Evolutionary conservation across 192 early-diverging fungal genomes (phyloP), one percentile per base, ranked within the genome.

Genomic region (Coemansia sp.): DNA sequence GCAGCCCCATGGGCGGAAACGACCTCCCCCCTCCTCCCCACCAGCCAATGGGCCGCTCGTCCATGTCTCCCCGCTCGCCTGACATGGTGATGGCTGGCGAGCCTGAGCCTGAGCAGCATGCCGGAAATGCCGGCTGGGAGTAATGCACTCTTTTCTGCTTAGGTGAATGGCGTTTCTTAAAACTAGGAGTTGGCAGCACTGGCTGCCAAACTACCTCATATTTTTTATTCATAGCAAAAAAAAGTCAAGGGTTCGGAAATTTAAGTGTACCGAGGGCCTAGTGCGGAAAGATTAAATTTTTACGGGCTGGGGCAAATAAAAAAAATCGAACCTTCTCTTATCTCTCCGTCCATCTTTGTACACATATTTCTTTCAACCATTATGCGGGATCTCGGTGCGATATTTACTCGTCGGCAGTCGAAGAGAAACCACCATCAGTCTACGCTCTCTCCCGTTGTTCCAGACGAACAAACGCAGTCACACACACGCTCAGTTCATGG

Each of bases 31-130:
- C 68, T 10, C 77, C 77, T 33, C 51, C 51, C 11, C 51, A 54
- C 51, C 51, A 54, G 44, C 71, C 77, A 69, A 66, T 75, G 68
- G 60, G 74, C 65, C 78, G 80, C 70, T 68, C 72, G 61, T 57
- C 64, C 36, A 64, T 77, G 79, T 72, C 85, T 76, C 67, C 80
- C 50, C 85, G 77, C 56, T 83, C 84, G 45, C 60, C 77, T 64
- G 74, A 82, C 19, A 42, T 71, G 64, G 46, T 41, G 35, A 53
- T 56, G 34, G 66, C 56, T 21, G 57, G 44, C 21, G 66, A 69
- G 67, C 77, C 66, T 7, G 27, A 42, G 46, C 66, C 59, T 16
- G 70, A 48, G 50, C 63, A 65, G 1, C 60, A 63, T n/a, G 48
- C 67, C 36, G 66, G 56, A 3, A 65, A 59, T 46, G 66, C 41